These are phyloP conservation scores for Schizosaccharomyces japonicus DNA, from an alignment of 805 yeast genomes.

Conservation along the genomic window DNA sequence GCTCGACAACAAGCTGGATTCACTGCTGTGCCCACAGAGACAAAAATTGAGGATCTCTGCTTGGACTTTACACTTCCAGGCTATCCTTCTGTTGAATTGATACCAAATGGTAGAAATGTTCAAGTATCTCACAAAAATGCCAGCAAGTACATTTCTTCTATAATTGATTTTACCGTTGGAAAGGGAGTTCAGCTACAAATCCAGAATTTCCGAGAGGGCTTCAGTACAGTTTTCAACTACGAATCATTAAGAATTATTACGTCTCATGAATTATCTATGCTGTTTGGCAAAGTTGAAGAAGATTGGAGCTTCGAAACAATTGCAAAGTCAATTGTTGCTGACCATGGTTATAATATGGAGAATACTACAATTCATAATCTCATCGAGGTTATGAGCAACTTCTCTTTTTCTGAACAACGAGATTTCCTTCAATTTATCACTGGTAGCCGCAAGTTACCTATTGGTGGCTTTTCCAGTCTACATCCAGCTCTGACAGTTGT, in stretches of 20 bases:
- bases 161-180: constrained; percentile 35
- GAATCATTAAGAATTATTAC: constrained; percentile 46
- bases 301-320: constrained; percentile 49
- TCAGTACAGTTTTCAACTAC: constrained; percentile 61
- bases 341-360: constrained; percentile 66
- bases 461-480: constrained; percentile 73
- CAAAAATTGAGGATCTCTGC: constrained; percentile 29
- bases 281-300: constrained; percentile 61
- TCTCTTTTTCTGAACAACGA: constrained; percentile 34
- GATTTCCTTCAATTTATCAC: constrained; percentile 67
- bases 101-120: constrained; percentile 29
- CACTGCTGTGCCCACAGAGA: constrained; percentile 13
- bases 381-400: constrained; percentile 34
- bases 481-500: constrained; percentile 75
- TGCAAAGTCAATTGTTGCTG: constrained; percentile 42
- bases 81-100: constrained; percentile 32
- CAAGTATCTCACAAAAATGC: constrained; percentile 31
- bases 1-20: constrained; percentile 9
- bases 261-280: constrained; percentile 42
- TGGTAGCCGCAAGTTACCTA: constrained; percentile 78
- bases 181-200: constrained; percentile 44
- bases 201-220: constrained; percentile 51
- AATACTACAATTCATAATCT: constrained; percentile 39
- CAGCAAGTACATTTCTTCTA: constrained; percentile 29
- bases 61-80: constrained; percentile 63